Conservation (phyloP, 2,329 filamentous ascomycete genomes). For the Ophiostoma sp. region DNA sequence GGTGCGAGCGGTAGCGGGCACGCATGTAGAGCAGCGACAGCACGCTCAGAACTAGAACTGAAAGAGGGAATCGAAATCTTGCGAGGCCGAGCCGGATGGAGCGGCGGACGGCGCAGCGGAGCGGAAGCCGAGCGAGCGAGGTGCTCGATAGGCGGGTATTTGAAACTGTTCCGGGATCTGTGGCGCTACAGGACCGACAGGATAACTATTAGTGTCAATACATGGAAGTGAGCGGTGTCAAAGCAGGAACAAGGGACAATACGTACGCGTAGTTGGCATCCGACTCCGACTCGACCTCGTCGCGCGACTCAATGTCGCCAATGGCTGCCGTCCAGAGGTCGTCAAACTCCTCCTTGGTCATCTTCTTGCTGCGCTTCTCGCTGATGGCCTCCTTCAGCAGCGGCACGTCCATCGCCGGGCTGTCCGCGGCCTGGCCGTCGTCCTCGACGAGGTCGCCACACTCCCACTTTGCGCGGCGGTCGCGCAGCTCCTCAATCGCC, state of each 20-base stretch:
- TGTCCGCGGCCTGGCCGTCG: constrained; percentile 52
- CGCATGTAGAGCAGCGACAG: constrained; percentile 57
- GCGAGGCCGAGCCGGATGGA: constrained; percentile 74
- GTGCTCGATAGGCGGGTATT: constrained; percentile 66
- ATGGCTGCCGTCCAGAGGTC: constrained; percentile 74
- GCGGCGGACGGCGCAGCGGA: constrained; percentile 74
- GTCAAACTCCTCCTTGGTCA: constrained; percentile 85
- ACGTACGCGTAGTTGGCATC: constrained; percentile 50
- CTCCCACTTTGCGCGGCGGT: constrained; percentile 82
- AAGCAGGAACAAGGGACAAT: constrained; percentile 6
- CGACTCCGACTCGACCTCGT: constrained; percentile 52
- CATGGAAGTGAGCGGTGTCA: constrained; percentile 11
- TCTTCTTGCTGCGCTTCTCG: constrained; percentile 71
- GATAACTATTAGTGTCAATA: constrained; percentile 74
- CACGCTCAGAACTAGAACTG: constrained; percentile 52
- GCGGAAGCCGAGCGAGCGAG: constrained; percentile 85
- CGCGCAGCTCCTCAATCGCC: constrained; percentile 77
- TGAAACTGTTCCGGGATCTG: constrained; percentile 57
- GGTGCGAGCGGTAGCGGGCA: constrained; percentile 55
- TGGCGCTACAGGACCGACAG: constrained; percentile 66
- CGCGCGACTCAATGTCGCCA: constrained; percentile 60
- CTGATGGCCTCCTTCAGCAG: constrained; percentile 73
- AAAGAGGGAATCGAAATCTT: constrained; percentile 82
- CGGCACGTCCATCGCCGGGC: constrained; percentile 58
- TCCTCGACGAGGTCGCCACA: constrained; percentile 68